phyloP scores from a whole-genome alignment of 2,329 filamentous ascomycete genomes.

The Conoideocrella luteorostrata region DNA sequence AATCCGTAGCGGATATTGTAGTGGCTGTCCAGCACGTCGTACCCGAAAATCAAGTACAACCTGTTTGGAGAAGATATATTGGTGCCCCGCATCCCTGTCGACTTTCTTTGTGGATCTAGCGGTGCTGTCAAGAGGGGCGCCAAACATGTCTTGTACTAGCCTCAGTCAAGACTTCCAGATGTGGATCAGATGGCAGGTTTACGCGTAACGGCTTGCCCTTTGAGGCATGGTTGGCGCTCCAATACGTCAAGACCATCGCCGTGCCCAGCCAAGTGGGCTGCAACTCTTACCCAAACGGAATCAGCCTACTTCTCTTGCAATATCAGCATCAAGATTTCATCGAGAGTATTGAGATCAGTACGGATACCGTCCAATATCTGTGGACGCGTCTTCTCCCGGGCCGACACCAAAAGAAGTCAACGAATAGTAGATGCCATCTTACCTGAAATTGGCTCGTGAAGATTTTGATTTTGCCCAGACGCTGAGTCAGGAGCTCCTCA shows the following conservation, averaged over 20 bases:
- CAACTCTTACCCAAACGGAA: conserved; percentile 36
- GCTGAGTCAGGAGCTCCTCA: conserved; percentile 47
- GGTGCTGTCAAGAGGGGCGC: too few species aligned
- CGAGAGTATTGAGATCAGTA: conserved; percentile 59
- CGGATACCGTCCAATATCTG: conserved; percentile 55
- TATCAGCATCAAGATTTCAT: conserved; percentile 60
- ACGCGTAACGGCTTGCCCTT: too few species aligned
- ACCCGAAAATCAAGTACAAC: too few species aligned
- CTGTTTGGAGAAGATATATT: too few species aligned
- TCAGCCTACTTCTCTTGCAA: conserved; percentile 50
- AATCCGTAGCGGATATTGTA: too few species aligned
- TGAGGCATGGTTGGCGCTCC: too few species aligned
- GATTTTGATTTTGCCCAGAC: conserved; percentile 58
- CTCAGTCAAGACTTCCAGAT: too few species aligned
- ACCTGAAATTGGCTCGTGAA: conserved; percentile 50
- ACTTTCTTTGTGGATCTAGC: too few species aligned
- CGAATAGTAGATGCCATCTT: conserved; percentile 58
- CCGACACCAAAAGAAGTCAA: conserved; percentile 45
- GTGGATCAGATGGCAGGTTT: too few species aligned
- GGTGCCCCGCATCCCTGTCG: too few species aligned
- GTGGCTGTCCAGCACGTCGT: too few species aligned
- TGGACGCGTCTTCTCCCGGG: conserved; percentile 48
- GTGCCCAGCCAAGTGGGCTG: conserved; percentile 36
- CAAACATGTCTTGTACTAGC: too few species aligned
- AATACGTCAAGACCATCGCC: conserved; percentile 56